Conservation (phyloP, 305 asterid genomes). For the Fraxinus ornus region DNA sequence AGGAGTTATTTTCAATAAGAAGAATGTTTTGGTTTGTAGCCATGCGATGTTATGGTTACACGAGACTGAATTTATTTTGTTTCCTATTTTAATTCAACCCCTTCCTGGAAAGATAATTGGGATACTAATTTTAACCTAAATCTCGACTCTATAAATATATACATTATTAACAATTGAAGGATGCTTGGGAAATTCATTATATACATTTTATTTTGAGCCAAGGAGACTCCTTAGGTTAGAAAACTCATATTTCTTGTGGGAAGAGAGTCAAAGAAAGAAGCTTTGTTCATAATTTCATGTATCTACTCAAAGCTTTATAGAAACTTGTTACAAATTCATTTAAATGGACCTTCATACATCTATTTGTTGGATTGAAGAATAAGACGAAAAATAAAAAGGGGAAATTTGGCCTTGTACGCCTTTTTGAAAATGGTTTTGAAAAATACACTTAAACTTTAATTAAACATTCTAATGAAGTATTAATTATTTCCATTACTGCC, state of each 20-base stretch:
- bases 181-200: neutral
- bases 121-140: neutral
- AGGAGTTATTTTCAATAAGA: too few species aligned
- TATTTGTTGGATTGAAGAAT: neutral
- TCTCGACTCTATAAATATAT: neutral
- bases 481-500: too few species aligned
- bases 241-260: neutral
- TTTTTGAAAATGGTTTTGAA: too few species aligned
- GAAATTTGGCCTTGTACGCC: too few species aligned
- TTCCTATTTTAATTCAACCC: neutral
- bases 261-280: neutral
- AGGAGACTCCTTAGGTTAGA: neutral
- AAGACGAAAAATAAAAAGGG: neutral
- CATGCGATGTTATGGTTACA: too few species aligned
- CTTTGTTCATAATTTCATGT: neutral
- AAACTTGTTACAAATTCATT: neutral
- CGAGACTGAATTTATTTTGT: neutral
- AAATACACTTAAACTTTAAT: too few species aligned
- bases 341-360: neutral
- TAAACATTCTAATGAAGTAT: too few species aligned
- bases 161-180: neutral
- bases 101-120: neutral
- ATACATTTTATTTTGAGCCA: neutral
- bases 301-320: neutral
- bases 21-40: too few species aligned